A percentile compares a stretch with the other conserved stretches of the same genome.
Evolutionary conservation across 2,329 filamentous ascomycete genomes (phyloP).

Genomic region (Fusarium sterilihyphosum): DNA sequence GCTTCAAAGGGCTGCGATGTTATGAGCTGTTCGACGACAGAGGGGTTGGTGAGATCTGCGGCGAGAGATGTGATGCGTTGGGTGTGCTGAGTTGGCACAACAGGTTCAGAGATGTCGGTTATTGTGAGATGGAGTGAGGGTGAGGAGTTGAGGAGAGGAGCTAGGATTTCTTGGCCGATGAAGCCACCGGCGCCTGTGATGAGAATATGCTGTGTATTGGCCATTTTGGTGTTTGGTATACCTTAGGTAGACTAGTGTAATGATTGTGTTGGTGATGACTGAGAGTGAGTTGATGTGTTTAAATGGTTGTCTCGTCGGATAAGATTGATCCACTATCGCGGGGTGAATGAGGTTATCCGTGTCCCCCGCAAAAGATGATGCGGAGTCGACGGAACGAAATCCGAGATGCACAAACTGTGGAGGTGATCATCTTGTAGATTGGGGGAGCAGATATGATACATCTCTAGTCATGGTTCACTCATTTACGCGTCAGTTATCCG

Average conservation of each 20-base stretch:
- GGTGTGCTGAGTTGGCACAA: conserved; percentile 54
- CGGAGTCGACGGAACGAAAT: conserved; percentile 35
- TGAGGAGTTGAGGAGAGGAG: conserved; percentile 59
- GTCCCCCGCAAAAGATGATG: conserved; percentile 29
- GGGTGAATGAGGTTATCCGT: conserved; percentile 20
- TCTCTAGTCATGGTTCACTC: neutral
- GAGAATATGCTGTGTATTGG: conserved; percentile 54
- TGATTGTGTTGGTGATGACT: neutral
- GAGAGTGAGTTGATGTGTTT: neutral
- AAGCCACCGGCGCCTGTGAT: conserved; percentile 74
- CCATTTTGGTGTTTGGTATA: conserved; percentile 17
- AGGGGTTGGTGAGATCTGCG: conserved; percentile 39
- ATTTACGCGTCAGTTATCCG: neutral
- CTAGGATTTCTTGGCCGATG: conserved; percentile 69
- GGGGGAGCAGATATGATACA: neutral
- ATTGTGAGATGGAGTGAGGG: conserved; percentile 57
- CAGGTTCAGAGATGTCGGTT: conserved; percentile 65
- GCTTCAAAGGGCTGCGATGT: conserved; percentile 50
- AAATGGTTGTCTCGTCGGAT: neutral
- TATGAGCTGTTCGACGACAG: conserved; percentile 43
- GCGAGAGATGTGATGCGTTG: conserved; percentile 40
- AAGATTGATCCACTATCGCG: conserved; percentile 28
- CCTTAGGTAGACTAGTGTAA: neutral
- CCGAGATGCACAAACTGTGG: conserved; percentile 12
- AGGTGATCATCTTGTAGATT: neutral